These are phyloP conservation scores for Tetradesmus obliquus DNA, from an alignment of 139 green algal species.

Conservation along the genomic window DNA sequence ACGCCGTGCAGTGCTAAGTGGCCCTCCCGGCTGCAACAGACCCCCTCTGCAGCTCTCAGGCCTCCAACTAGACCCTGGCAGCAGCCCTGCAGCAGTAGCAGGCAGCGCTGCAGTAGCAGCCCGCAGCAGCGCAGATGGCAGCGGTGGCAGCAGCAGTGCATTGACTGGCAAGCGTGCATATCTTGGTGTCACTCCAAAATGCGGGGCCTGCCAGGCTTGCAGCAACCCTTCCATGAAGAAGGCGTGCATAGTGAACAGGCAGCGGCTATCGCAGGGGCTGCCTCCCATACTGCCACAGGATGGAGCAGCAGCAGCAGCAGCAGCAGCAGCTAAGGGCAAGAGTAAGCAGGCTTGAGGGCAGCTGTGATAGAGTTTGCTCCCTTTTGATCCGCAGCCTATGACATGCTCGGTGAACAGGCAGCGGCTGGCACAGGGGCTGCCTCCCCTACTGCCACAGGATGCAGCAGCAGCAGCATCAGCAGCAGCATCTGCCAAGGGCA, in stretches of 20 bases:
- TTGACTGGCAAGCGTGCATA: neutral
- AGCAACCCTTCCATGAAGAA: constrained; percentile 50
- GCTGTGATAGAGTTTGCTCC: no score
- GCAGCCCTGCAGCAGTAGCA: neutral
- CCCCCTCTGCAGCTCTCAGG: neutral
- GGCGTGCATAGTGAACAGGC: constrained; percentile 40
- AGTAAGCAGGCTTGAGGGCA: no score
- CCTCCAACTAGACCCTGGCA: neutral
- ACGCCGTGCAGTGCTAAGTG: neutral
- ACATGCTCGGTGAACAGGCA: constrained; percentile 42
- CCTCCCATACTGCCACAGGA: constrained; percentile 1
- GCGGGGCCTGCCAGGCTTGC: constrained; percentile 43
- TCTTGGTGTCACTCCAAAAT: constrained; percentile 42
- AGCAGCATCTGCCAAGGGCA: neutral
- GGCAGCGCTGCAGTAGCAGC: neutral
- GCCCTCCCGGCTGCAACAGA: constrained; percentile 20
- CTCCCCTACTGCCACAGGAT: constrained; percentile 7
- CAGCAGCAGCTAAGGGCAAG: neutral
- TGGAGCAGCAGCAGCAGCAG: neutral
- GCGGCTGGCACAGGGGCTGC: constrained; percentile 26
- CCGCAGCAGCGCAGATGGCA: neutral
- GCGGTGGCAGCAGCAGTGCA: neutral
- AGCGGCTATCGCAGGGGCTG: constrained; percentile 33
- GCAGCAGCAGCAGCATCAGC: neutral
- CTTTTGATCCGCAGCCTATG: no score